Evolutionary conservation across 495 filamentous ascomycete species (phyloP), one percentile per base, ranked within the genome.

Genomic region (Pseudomonodictys pantanalensis): DNA sequence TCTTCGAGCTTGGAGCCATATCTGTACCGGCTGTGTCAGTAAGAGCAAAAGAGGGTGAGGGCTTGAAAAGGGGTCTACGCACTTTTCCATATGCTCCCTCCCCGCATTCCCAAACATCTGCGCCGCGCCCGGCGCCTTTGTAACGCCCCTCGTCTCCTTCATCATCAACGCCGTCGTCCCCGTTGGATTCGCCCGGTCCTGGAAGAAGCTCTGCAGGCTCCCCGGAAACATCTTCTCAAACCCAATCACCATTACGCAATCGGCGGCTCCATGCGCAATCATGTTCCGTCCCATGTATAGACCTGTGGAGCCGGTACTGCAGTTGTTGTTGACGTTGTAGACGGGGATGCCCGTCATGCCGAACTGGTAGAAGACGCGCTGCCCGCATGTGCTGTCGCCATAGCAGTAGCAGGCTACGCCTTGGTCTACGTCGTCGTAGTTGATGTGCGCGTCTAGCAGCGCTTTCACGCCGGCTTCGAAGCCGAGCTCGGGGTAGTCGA

Each of bases 261-360:
- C 87, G 1, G 89, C 88, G 2, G 82, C 86, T 22, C 91, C 91
- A 67, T 88, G 77, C 10, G 84, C 77, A 60, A 97, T 89, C 76
- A 93, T 77, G 29, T 84, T 88, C 26, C 91, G 81, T 3, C 83
- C 93, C 84, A 97, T 86, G 62, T 85, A 81, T 39, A 97, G 75
- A 24, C 93, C 93, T 0, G 93, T 96, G 0, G 84, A 88, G 2
- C 93, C 93, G 1, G 93, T 97, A 0, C 89, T 87, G 80, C 93
- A 98, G 77, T 97, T 97, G 79, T 98, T 98, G 81, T 96, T 96
- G 69, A 95, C 89, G 69, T 97, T 97, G 79, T 92, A 88, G 71
- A 97, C 91, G 60, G 93, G 93, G 64, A 96, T 97, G 66, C 86
- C 79, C 29, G 90, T 97, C 83, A 97, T 91, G 73, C 93, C 93